These are phyloP conservation scores for Fragaria vesca DNA, from an alignment of 306 rosid genomes.

Conservation along the genomic window DNA sequence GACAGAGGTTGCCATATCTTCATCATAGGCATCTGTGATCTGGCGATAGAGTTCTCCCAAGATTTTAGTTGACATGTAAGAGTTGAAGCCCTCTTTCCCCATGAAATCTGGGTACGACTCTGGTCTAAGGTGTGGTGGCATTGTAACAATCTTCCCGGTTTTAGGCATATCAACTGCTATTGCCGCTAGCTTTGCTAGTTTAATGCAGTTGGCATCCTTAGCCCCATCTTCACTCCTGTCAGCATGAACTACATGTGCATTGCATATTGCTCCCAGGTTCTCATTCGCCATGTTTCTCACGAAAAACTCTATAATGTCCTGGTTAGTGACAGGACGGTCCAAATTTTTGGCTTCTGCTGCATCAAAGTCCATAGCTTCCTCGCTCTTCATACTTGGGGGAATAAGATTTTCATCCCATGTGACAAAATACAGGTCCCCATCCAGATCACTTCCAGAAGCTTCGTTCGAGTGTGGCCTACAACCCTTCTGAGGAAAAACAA, in stretches of 20 bases:
- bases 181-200: conserved; percentile 78
- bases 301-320: conserved; percentile 62
- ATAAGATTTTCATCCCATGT: conserved; percentile 87
- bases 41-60: conserved; percentile 70
- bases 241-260: conserved; percentile 94
- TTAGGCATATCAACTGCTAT: conserved; percentile 86
- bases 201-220: conserved; percentile 53
- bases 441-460: conserved; percentile 98
- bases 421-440: conserved; percentile 87
- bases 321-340: conserved; percentile 36
- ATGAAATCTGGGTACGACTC: conserved; percentile 83
- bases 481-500: conserved; percentile 88
- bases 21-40: conserved; percentile 53
- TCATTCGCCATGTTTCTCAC: conserved; percentile 72
- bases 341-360: conserved; percentile 36
- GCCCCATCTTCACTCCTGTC: conserved; percentile 76
- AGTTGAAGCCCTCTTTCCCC: conserved; percentile 65
- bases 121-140: conserved; percentile 66
- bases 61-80: conserved; percentile 71
- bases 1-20: conserved; percentile 38
- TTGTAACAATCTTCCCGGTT: conserved; percentile 63
- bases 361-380: conserved; percentile 62
- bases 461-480: conserved; percentile 87
- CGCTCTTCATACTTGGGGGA: conserved; percentile 78
- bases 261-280: conserved; percentile 70